Conservation (phyloP, 225 moss, liverwort and hornwort genomes). For the Pleurozium schreberi region DNA sequence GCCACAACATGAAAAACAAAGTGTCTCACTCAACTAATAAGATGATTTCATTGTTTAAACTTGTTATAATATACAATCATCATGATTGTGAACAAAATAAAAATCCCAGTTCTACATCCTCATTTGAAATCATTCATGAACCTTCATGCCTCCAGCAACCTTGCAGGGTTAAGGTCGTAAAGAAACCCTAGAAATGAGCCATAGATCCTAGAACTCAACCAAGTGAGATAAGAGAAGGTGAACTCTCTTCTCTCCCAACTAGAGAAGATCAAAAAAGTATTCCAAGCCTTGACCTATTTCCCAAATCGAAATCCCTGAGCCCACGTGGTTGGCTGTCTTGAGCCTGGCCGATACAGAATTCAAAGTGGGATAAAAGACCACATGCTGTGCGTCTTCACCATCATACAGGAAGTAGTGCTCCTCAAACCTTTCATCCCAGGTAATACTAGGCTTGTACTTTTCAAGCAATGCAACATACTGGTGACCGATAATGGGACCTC, state of each 20-base stretch:
- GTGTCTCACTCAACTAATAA: no score
- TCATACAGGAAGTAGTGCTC: conserved; percentile 71
- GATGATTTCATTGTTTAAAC: no score
- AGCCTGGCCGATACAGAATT: conserved; percentile 58
- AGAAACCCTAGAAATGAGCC: background rate
- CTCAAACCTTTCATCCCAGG: conserved; percentile 61
- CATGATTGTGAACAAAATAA: no score
- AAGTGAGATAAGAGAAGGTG: background rate
- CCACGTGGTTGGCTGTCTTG: conserved; percentile 38
- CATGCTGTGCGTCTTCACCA: conserved; percentile 31
- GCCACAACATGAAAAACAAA: no score
- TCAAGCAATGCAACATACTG: conserved; percentile 52
- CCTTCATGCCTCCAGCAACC: background rate
- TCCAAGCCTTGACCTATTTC: conserved; percentile 95
- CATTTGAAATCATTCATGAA: background rate
- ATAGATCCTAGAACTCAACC: background rate
- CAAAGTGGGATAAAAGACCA: conserved; percentile 77
- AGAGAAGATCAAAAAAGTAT: conserved; percentile 88
- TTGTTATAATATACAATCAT: no score
- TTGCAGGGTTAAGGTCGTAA: background rate
- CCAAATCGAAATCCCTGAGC: conserved; percentile 84
- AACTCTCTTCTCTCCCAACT: background rate
- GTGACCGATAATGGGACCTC: conserved; percentile 60
- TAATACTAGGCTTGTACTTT: conserved; percentile 46
- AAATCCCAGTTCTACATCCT: background rate